Evolutionary conservation across 164 flowering plant genomes (phyloP).

Genomic region (Berberis thunbergii): DNA sequence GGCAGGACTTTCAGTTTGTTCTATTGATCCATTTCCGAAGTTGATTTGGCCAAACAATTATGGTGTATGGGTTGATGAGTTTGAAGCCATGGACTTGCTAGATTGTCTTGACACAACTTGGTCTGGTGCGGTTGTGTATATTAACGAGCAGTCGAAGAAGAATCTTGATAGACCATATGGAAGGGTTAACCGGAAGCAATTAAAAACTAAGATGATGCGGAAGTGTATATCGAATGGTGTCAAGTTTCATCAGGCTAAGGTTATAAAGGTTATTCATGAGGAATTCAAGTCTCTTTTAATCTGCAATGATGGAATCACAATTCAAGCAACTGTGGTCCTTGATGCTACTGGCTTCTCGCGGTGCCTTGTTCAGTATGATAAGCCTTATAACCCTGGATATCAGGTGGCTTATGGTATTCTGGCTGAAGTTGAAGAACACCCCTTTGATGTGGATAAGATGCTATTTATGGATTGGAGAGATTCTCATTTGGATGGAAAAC

Average conservation of each 20-base stretch:
- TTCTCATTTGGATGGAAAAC: constrained; percentile 44
- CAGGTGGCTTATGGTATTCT: constrained; percentile 92
- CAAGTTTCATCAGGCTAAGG: constrained; percentile 84
- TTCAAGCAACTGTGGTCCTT: constrained; percentile 74
- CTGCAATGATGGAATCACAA: constrained; percentile 73
- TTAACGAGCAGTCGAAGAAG: constrained; percentile 47
- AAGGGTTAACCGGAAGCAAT: constrained; percentile 70
- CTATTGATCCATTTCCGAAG: constrained; percentile 76
- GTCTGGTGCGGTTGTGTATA: constrained; percentile 75
- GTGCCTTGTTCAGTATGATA: constrained; percentile 79
- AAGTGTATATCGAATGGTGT: constrained; percentile 83
- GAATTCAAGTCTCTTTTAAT: constrained; percentile 62
- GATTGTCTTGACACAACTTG: constrained; percentile 94
- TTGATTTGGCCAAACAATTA: constrained; percentile 90
- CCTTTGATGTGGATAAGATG: constrained; percentile 89
- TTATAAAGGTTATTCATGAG: constrained; percentile 70
- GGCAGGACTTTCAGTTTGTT: constrained; percentile 82
- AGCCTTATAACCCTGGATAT: constrained; percentile 89
- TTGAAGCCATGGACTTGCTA: constrained; percentile 86
- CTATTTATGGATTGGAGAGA: constrained; percentile 97
- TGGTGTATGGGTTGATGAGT: constrained; percentile 98
- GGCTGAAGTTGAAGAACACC: constrained; percentile 90
- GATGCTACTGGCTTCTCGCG: constrained; percentile 92
- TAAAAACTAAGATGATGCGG: constrained; percentile 86
- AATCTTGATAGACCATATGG: constrained; percentile 73